Conservation (phyloP, 306 rosid genomes). For the Corylus americana region DNA sequence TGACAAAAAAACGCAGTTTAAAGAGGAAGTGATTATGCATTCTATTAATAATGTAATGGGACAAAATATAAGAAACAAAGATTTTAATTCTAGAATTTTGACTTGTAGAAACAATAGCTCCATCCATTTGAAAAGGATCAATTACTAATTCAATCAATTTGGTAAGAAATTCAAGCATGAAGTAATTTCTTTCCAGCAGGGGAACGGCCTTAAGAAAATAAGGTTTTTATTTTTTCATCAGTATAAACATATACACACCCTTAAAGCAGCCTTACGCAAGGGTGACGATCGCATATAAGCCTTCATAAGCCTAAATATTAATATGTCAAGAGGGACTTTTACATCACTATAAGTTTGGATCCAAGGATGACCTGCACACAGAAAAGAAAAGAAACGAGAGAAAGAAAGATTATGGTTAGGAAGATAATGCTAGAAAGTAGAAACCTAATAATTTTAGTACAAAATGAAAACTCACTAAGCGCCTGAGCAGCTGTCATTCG, state of each 20-base stretch:
- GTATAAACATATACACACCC: constrained; percentile 58
- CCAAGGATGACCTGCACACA: constrained; percentile 94
- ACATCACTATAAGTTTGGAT: constrained; percentile 62
- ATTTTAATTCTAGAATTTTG: background rate
- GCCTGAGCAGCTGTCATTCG: constrained; percentile 98
- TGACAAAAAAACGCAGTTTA: background rate
- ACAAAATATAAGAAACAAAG: background rate
- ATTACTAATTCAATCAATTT: background rate
- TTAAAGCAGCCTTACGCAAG: constrained; percentile 96
- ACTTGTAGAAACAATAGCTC: background rate
- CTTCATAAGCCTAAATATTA: constrained; percentile 86
- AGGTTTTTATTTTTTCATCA: constrained; percentile 13
- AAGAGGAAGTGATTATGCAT: background rate
- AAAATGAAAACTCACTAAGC: constrained; percentile 58
- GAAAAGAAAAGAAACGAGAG: background rate
- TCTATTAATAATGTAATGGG: background rate
- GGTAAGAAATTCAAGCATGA: constrained; percentile 6
- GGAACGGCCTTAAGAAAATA: constrained; percentile 11
- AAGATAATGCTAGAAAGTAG: constrained; percentile 8
- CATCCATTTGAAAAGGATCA: background rate
- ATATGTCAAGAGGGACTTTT: constrained; percentile 81
- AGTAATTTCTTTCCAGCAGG: constrained; percentile 19
- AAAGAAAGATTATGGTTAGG: constrained; percentile 28
- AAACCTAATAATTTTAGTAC: constrained; percentile 24
- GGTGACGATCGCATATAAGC: constrained; percentile 83